These are phyloP conservation scores for Geotrichum armillariae DNA, from an alignment of 1,139 yeast genomes.

Conservation along the genomic window DNA sequence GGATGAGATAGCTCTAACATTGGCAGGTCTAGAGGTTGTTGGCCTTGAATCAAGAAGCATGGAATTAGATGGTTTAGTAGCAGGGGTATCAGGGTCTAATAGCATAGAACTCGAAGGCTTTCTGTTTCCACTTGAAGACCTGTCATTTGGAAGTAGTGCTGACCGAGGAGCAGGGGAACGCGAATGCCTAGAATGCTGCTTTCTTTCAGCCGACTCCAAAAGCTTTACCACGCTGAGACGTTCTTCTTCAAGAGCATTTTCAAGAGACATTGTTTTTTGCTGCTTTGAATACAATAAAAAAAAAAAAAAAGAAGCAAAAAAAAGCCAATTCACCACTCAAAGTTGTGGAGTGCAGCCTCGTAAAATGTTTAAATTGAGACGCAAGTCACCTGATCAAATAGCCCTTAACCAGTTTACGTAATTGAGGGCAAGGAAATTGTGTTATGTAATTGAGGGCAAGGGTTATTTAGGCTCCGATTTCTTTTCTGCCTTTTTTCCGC, in stretches of 20 bases:
- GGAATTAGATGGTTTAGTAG: conserved; percentile 1
- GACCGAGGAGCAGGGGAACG: conserved; percentile 16
- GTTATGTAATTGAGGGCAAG: too few species aligned
- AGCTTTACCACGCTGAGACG: conserved; percentile 42
- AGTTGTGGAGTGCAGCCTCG: too few species aligned
- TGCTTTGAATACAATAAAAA: not conserved
- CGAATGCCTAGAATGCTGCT: conserved; percentile 10
- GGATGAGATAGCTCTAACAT: not conserved
- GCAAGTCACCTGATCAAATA: too few species aligned
- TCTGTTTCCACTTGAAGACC: conserved; percentile 2
- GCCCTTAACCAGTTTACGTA: too few species aligned
- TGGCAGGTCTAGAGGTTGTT: not conserved
- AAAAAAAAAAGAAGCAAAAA: not conserved
- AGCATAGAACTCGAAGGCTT: conserved; percentile 15
- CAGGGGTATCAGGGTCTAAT: conserved; percentile 5
- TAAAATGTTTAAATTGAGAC: not conserved
- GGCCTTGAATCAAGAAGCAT: conserved; percentile 2
- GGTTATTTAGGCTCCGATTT: too few species aligned
- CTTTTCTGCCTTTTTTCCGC: too few species aligned
- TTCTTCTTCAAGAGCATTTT: conserved; percentile 49
- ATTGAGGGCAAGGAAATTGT: too few species aligned
- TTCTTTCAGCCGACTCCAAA: conserved; percentile 30
- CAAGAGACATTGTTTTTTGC: conserved; percentile 49
- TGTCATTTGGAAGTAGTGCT: conserved; percentile 15
- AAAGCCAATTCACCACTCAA: too few species aligned